Percentiles rank a stretch among this genome's conserved stretches.
Evolutionary conservation across 257 asterid genomes (phyloP).

Genomic region (Hygrophila difformis): DNA sequence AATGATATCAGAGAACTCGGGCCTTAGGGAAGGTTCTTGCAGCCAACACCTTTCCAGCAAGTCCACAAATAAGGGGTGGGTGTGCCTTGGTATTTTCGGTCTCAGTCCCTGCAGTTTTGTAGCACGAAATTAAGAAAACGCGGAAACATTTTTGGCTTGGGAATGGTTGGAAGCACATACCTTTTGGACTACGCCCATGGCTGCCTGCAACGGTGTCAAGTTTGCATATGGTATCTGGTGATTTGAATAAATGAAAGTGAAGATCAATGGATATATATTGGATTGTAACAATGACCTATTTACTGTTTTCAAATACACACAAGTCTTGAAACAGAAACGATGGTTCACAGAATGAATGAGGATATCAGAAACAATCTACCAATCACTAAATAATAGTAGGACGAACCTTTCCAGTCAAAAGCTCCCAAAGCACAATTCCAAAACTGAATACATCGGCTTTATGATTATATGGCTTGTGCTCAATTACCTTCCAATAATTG

Average conservation of each 20-base stretch:
- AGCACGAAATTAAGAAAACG: too few relatives aligned
- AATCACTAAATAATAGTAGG: not conserved
- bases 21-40: slow-evolving; percentile 44
- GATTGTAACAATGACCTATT: not conserved
- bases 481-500: slow-evolving; percentile 51
- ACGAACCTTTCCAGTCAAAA: slow-evolving; percentile 69
- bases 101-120: slow-evolving; percentile 29
- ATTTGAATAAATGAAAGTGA: not conserved
- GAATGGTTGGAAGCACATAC: slow-evolving; percentile 29
- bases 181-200: slow-evolving; percentile 82
- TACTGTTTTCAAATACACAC: too few relatives aligned
- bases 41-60: slow-evolving; percentile 46
- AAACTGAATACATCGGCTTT: slow-evolving; percentile 85
- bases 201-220: slow-evolving; percentile 83
- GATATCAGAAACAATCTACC: not conserved
- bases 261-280: too few relatives aligned
- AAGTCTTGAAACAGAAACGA: not conserved
- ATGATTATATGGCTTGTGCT: slow-evolving; percentile 70
- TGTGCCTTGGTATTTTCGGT: slow-evolving; percentile 38
- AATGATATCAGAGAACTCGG: slow-evolving; percentile 38
- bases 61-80: slow-evolving; percentile 38
- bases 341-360: not conserved
- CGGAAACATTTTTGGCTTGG: not conserved
- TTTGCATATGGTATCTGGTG: slow-evolving; percentile 67
- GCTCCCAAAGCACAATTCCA: slow-evolving; percentile 74